Base-by-base conservation (phyloP, 1,139 yeast species). In the Pichia sp. region DNA sequence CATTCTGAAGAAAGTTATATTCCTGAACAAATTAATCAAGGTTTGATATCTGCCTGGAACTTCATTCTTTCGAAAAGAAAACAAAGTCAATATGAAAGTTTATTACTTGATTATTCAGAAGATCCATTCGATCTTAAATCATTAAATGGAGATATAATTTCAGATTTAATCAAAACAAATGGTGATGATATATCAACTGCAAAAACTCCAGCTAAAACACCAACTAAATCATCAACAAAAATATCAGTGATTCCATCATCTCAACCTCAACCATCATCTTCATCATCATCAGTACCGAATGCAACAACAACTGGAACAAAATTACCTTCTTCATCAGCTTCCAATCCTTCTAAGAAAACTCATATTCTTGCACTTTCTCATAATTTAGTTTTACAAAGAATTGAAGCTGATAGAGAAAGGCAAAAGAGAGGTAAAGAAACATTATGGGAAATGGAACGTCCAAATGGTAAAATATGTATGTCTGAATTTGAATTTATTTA, bases 371-470 rank as follows among this genome's bases (percentile, higher is more conserved):
- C 57, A 55, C 32, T 53, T 50, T 57, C 64, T 52, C 35, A 55
- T 20, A 63, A 73, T 36, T 82, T 81, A 50, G 78, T 83, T 13
- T 58, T 83, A n/a, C 67, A 74, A 30, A 66, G 95, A 46, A 84
- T 87, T 78, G 95, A 87, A 57, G 91, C 83, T 48, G 95, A 87
- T 57, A 65, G 95, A 50, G 96, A 87, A 57, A 68, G 91, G 8
- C 87, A 83, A 51, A 87, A 87, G 56, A 70, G 84, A 45, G 74
- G 82, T 14, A 84, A 86, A 52, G 95, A 87, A 55, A 73, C 69
- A 20, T 65, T 80, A 26, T 85, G 95, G 94, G 74, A 77, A 13
- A 78, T 82, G 0, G 69, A 69, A 23, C 59, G 84, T 46, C 71
- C 73, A 15, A 66, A 66, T 15, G 67, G 66, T 6, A 59, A 55